Percentiles rank a stretch among this genome's conserved stretches.
Evolutionary conservation across 495 filamentous ascomycete genomes (phyloP).

Genomic region (Podospora tetraspora): DNA sequence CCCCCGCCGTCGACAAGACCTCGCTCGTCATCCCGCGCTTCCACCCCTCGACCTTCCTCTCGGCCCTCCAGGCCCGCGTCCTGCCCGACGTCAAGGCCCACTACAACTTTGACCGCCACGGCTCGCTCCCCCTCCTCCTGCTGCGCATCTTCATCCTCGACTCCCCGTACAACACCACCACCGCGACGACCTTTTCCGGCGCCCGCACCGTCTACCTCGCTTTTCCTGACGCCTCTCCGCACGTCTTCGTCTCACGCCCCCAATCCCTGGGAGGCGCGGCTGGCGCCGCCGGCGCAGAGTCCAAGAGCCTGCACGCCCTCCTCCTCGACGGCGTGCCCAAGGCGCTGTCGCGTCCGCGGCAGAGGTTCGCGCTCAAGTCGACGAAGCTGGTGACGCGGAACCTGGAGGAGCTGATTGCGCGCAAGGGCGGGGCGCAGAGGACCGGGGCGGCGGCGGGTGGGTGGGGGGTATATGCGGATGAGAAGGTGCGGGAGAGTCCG

Average conservation of each 20-base stretch:
- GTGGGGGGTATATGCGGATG: conserved; percentile 71
- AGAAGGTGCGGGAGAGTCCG: conserved; percentile 52
- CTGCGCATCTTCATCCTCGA: conserved; percentile 70
- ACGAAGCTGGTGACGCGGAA: conserved; percentile 65
- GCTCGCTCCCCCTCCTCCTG: conserved; percentile 58
- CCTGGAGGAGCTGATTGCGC: conserved; percentile 56
- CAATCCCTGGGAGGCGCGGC: conserved; percentile 27
- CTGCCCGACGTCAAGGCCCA: conserved; percentile 73
- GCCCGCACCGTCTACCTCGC: conserved; percentile 68
- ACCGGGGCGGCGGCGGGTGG: conserved; percentile 66
- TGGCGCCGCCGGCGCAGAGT: conserved; percentile 37
- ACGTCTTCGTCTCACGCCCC: conserved; percentile 62
- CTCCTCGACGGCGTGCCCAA: conserved; percentile 71
- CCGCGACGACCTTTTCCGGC: conserved; percentile 42
- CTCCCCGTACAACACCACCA: conserved; percentile 58
- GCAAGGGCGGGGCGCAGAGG: conserved; percentile 57
- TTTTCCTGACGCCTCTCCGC: conserved; percentile 72
- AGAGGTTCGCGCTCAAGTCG: conserved; percentile 58
- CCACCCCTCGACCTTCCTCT: conserved; percentile 69
- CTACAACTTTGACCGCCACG: conserved; percentile 64
- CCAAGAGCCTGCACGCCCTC: conserved; percentile 59
- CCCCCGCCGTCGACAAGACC: conserved; percentile 34
- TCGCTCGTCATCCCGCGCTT: conserved; percentile 59
- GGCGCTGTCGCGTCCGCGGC: conserved; percentile 63
- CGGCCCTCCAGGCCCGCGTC: conserved; percentile 64